phyloP scores from a whole-genome alignment of 2,329 filamentous ascomycete species.

The Penicillium psychrosexuale region DNA sequence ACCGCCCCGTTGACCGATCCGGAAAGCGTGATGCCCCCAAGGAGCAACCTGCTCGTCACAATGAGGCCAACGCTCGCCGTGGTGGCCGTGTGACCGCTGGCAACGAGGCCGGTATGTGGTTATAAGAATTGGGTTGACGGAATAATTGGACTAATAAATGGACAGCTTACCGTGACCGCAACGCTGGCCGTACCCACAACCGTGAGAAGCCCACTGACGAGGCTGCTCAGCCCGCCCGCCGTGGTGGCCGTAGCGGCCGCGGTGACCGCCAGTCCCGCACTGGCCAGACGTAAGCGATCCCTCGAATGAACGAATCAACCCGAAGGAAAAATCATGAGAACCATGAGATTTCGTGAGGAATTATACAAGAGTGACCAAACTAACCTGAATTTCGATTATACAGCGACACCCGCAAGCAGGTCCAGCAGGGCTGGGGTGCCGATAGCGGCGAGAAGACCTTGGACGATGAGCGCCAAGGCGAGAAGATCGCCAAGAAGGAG shows the following conservation, averaged over 20 bases:
- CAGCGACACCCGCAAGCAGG: conserved; percentile 47
- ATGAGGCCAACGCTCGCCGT: conserved; percentile 42
- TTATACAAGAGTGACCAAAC: conserved; percentile 12
- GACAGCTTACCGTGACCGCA: conserved; percentile 86
- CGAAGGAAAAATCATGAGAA: background rate
- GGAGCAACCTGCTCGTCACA: conserved; percentile 57
- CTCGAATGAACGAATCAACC: conserved; percentile 3
- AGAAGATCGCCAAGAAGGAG: conserved; percentile 82
- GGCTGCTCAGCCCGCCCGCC: conserved; percentile 46
- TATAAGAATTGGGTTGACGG: background rate
- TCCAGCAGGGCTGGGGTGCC: conserved; percentile 84
- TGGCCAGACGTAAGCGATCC: conserved; percentile 54
- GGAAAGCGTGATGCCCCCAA: conserved; percentile 84
- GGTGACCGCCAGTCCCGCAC: conserved; percentile 61
- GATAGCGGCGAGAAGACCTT: conserved; percentile 77
- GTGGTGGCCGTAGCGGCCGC: conserved; percentile 45
- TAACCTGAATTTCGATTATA: conserved; percentile 16
- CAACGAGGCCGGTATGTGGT: conserved; percentile 79
- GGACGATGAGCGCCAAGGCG: conserved; percentile 87
- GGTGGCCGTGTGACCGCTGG: conserved; percentile 57
- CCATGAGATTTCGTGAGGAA: background rate
- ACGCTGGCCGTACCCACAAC: conserved; percentile 77
- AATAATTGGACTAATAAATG: conserved; percentile 12
- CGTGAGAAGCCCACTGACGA: conserved; percentile 75
- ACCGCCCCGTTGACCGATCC: conserved; percentile 73